Base-by-base conservation (phyloP, 1,284 basidiomycete genomes). In the Leccinum olivaceoglutinosum region DNA sequence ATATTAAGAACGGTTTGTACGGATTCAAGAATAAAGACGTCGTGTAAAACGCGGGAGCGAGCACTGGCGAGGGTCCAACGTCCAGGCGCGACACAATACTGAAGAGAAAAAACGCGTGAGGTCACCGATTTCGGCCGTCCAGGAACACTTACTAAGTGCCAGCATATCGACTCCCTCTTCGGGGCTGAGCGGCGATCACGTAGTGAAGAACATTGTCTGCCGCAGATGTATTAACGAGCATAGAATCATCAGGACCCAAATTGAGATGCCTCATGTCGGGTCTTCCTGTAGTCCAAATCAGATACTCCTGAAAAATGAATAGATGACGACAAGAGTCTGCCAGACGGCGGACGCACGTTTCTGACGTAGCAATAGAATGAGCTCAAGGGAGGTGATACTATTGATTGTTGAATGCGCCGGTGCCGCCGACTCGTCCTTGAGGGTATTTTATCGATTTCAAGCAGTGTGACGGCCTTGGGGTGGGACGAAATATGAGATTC, bases 201-300 rank as follows among this genome's bases (percentile, higher is more conserved):
- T 93, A 93, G 75, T 93, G 91, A 49, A 93, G 78, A 2, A 89
- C 89, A 70, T 93, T 93, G 75, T 93, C 91, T 1, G 92, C 92
- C 0, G 90, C 92, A 61, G 85, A 88, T 2, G 91, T 92, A 70
- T 93, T 92, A 25, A 88, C 86, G 3, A 93, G 80, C 67, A 93
- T 82, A 12, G 86, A 83, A 75, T 93, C 90, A 8, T 87, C 80
- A 46, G 78, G 76, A 38, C 81, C 81, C 63, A 93, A 75, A 18
- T 85, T 72, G 12, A 93, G 77, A 71, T 87, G 81, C 68, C 83
- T 80, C 80, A 93, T 88, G 70, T 93, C 91, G 91, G 91, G 72
- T 93, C 91, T 74, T 93, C 92, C 82, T 84, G 36, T 1, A 21
- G 32, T 8, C 21, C 16, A 36, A 14, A n/a, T 71, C 29, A 74